Base-by-base conservation (phyloP, 2,329 filamentous ascomycete genomes). In the Fonsecaea monophora region DNA sequence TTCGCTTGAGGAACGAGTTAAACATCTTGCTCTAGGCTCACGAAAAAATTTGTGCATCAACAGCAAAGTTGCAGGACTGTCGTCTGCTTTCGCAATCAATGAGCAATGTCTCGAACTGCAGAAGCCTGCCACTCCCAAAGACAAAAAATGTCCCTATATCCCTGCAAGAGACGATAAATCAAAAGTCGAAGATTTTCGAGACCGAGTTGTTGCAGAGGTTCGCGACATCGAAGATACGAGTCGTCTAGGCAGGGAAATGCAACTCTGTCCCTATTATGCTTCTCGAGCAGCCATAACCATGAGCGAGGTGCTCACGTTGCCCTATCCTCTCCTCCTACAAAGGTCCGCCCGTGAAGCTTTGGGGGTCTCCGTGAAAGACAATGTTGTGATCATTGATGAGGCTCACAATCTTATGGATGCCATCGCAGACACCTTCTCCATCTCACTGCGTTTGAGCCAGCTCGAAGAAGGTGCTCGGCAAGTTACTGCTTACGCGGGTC, bases 381-480 rank as follows among this genome's bases (percentile, higher is more conserved):
- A 96, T 74, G 84, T 99, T 0, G 89, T 99, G n/a, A 91, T 99
- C 32, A 92, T 99, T 56, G 95, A 99, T 72, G 95, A 99, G 81
- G 95, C 95, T 0, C 95, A 99, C 77, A 99, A 99, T 75, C 86
- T 99, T 60, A 97, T 97, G 90, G 94, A 97, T 77, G 93, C 94
- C 0, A 92, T 99, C 54, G 87, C 92, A 15, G 90, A 89, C 54
- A 95, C 97, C 38, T 89, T 97, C 76, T 94, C 94, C 0, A 87
- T 92, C 0, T 87, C 91, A 40, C 85, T 98, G 21, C 87, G 87
- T 2, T 81, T 96, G 3, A 81, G 82, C 32, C 93, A 97, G 69
- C 81, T 98, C 18, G 87, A 87, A 58, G 85, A 86, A 66, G 92
- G 90, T 2, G 86, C 92, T 61, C 84, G 85, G 57, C 93, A 96